Conservation (phyloP, 371 early-diverging fungal genomes). For the Lichtheimia corymbifera region DNA sequence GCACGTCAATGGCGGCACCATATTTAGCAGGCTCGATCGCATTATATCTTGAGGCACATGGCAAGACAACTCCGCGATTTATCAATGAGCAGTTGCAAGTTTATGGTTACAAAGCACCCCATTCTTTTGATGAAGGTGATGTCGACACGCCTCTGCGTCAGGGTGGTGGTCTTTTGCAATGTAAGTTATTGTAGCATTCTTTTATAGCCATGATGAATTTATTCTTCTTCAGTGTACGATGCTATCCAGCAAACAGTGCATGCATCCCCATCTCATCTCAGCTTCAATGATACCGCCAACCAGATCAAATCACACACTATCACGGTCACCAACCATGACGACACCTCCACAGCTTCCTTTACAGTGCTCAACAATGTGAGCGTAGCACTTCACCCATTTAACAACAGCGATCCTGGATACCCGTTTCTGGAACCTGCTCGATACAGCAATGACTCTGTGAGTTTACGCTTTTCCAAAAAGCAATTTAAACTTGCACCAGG, state of each 20-base stretch:
- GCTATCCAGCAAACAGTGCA: conserved; percentile 54
- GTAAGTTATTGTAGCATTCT: conserved; percentile 20
- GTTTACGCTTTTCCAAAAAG: conserved; percentile 25
- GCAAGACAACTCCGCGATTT: conserved; percentile 21
- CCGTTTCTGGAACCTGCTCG: neutral
- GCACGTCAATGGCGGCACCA: conserved; percentile 65
- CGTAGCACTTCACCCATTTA: conserved; percentile 7
- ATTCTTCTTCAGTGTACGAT: conserved; percentile 30
- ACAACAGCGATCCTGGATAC: neutral
- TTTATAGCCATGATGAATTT: neutral
- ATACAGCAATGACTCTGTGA: conserved; percentile 20
- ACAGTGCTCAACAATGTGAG: conserved; percentile 7
- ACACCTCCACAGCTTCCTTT: neutral
- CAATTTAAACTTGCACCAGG: conserved; percentile 35
- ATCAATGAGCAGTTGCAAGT: conserved; percentile 40
- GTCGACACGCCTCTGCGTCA: conserved; percentile 43
- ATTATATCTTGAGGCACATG: conserved; percentile 45
- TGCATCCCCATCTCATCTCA: conserved; percentile 63
- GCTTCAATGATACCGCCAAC: conserved; percentile 68
- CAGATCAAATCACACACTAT: conserved; percentile 25
- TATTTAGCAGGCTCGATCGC: conserved; percentile 68
- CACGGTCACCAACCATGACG: conserved; percentile 57
- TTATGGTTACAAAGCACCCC: conserved; percentile 35
- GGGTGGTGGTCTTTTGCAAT: conserved; percentile 73
- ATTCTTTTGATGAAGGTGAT: conserved; percentile 42